These are phyloP conservation scores for Xerocomus spinulosus DNA, from an alignment of 768 basidiomycete species.

Conservation along the genomic window DNA sequence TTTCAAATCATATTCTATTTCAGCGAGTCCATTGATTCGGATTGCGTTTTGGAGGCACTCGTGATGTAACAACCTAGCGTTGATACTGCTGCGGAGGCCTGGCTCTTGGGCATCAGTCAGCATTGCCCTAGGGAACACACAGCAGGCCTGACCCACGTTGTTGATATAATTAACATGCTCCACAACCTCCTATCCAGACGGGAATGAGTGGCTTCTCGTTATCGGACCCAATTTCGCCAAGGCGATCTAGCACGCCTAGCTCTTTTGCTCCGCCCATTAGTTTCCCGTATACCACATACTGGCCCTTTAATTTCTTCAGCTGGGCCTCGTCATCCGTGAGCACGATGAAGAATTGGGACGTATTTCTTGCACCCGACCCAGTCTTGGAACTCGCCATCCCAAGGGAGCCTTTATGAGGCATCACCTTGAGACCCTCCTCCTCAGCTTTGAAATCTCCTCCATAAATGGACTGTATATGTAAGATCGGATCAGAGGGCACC, in stretches of 20 bases:
- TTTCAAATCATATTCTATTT: background rate
- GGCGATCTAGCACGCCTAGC: constrained; percentile 31
- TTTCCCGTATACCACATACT: constrained; percentile 44
- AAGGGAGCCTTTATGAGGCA: constrained; percentile 40
- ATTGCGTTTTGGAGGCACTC: background rate
- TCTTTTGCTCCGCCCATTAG: constrained; percentile 32
- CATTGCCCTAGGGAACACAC: background rate
- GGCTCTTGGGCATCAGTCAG: background rate
- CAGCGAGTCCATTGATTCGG: background rate
- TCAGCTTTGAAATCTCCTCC: constrained; percentile 49
- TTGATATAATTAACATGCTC: constrained; percentile 14
- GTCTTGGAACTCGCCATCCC: constrained; percentile 47
- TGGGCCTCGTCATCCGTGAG: constrained; percentile 38
- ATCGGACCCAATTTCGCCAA: constrained; percentile 31
- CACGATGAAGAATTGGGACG: constrained; percentile 49
- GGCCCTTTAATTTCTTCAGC: constrained; percentile 45
- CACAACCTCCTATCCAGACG: constrained; percentile 44
- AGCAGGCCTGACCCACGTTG: constrained; percentile 1
- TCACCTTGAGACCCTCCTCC: constrained; percentile 44
- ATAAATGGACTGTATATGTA: constrained; percentile 36
- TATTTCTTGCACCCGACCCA: constrained; percentile 43
- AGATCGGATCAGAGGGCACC: constrained; percentile 8
- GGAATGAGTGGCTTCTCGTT: constrained; percentile 34
- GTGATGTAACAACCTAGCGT: constrained; percentile 4
- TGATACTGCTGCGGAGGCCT: background rate